Evolutionary conservation across 306 rosid species (phyloP), one percentile per base, ranked within the genome.

Genomic region (Datisca glomerata): DNA sequence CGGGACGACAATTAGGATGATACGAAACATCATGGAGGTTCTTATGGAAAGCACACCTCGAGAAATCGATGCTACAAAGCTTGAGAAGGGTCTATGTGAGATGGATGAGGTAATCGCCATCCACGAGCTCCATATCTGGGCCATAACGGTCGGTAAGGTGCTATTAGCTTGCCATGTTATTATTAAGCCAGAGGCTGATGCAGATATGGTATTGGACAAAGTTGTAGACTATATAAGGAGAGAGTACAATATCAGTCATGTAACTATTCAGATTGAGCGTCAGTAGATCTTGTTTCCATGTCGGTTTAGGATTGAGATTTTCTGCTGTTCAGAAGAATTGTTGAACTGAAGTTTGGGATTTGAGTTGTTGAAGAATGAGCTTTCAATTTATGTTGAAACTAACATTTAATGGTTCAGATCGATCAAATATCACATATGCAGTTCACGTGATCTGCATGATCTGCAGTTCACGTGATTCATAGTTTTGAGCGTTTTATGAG

Each of bases 31-130:
- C 54, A 56, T 64, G 32, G 85, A 79, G 62, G 70, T 74, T 57
- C 53, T 68, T 46, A 66, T 69, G 79, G 80, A 78, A 71, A 69
- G 71, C 43, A 78, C 71, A 2, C 86, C 81, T 2, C 45, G 71
- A 36, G 81, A 74, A 59, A 68, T 68, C 10, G 84, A 76, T 32
- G 72, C 75, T 21, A 54, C 76, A 20, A 69, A 59, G 68, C 63
- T 73, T 7, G 76, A 68, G 69, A 76, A 72, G 43, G 68, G 79
- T 34, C 64, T 68, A 10, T 62, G 67, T 36, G 86, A 74, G 68
- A 60, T 76, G 75, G 79, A 64, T 4, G 74, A 73, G 53, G 66
- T 71, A 9, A 62, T 64, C 22, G 66, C 74, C 47, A 52, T 58
- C 55, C 67, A 47, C 11, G 69, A 69, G 54, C 71, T 75, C 45